Evolutionary conservation across 352 stramenopile species (phyloP).

Genomic region (Phytopythium helicoides): DNA sequence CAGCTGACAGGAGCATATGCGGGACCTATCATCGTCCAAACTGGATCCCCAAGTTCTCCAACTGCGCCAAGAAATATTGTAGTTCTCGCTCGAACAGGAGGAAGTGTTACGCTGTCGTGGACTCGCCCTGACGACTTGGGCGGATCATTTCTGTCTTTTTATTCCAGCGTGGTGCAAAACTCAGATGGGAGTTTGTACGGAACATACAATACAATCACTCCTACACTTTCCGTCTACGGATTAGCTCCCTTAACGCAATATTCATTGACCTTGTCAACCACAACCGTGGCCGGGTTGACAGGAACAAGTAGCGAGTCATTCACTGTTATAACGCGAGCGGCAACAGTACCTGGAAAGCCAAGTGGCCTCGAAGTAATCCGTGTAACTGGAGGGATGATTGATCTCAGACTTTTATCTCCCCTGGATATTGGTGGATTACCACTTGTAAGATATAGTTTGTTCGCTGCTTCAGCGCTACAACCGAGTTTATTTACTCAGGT

Average conservation of each 20-base stretch:
- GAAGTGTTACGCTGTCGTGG: slow-evolving; percentile 44
- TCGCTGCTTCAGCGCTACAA: slow-evolving; percentile 28
- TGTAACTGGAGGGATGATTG: slow-evolving; percentile 41
- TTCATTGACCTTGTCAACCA: slow-evolving; percentile 24
- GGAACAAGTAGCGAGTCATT: slow-evolving; percentile 15
- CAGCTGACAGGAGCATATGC: slow-evolving; percentile 18
- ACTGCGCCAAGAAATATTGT: slow-evolving; percentile 19
- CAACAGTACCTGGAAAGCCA: slow-evolving; percentile 39
- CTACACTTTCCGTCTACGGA: slow-evolving; percentile 16
- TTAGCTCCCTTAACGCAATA: slow-evolving; percentile 32
- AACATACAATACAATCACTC: slow-evolving; percentile 6
- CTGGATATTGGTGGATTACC: slow-evolving; percentile 34
- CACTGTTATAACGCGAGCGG: slow-evolving; percentile 23
- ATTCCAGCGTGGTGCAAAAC: slow-evolving; percentile 22
- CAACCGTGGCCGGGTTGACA: slow-evolving; percentile 29
- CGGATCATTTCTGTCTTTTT: slow-evolving; percentile 28
- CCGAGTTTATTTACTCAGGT: slow-evolving; percentile 41
- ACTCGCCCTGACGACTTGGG: slow-evolving; percentile 35
- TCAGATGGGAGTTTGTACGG: not conserved
- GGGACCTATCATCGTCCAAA: slow-evolving; percentile 10
- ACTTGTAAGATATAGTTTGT: slow-evolving; percentile 24
- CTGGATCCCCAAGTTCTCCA: slow-evolving; percentile 24
- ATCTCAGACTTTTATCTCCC: slow-evolving; percentile 27
- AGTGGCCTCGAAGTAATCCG: slow-evolving; percentile 13
- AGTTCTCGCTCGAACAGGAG: slow-evolving; percentile 31